Base-by-base conservation (phyloP, 1,284 basidiomycete genomes). In the Cryptococcus maquisensis region DNA sequence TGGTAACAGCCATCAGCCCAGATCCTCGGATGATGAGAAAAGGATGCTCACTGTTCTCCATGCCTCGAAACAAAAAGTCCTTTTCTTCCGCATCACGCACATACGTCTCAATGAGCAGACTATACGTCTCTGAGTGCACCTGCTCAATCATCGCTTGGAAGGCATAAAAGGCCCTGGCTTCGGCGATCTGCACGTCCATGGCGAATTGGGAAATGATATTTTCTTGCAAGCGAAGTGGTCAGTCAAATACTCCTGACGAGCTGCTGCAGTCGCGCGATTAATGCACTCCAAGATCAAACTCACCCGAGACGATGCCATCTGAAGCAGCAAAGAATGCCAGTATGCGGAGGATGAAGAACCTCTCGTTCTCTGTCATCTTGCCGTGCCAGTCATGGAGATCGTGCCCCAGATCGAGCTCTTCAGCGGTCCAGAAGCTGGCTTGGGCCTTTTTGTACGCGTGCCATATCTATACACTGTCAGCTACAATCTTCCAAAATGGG, bases 121-220 rank as follows among this genome's bases (percentile, higher is more conserved):
- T 81, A 71, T 82, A 82, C 38, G 80, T 81, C 67, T 82, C 81
- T 24, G 80, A 80, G 64, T 82, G 81, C 20, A 82, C 79, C 67
- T 81, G 81, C 68, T 82, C 81, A 84, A 96, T 97, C 93, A 96
- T 97, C 65, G 95, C 91, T 72, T 97, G 93, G 80, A 96, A 97
- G 1, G 93, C 91, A 68, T 97, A 97, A 79, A 98, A 98, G 68
- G 90, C 95, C 9, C 92, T 86, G 0, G 93, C 94, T 77, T 97
- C 93, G 8, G 94, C 90, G 4, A 82, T 85, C 72, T 97, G 92
- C 0, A 97, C 92, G 71, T 97, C 92, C 54, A 87, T 86, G n/a
- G 89, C 90, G 78, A 95, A 97, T 21, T 91, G 86, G 71, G 95
- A 90, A 47, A 96, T 81, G 4, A 97, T 82, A 74, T 97, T 97